Base-by-base conservation (phyloP, 2,329 filamentous ascomycete genomes). In the Aureobasidium mangrovei region DNA sequence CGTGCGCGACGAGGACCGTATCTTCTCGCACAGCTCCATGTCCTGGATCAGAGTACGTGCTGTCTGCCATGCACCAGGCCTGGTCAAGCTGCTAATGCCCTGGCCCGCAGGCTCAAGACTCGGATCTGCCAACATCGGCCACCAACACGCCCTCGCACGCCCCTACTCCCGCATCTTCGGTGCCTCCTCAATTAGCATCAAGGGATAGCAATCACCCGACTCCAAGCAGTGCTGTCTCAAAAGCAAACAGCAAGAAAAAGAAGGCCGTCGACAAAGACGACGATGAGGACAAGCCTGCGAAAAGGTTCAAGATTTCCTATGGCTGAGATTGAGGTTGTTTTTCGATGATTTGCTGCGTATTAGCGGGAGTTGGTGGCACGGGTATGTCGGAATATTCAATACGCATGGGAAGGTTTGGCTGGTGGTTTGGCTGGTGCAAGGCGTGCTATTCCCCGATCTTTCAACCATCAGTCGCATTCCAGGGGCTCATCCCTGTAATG, bases 1-100 rank as follows among this genome's bases (percentile, higher is more conserved):
- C 4, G 74, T 85, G 46, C 77, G 77, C 57, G 87, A 91, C 51
- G 78, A 80, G 61, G 86, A 89, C 66, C 77, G 86, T 59, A 84
- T 91, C 53, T 91, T 91, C 69, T 64, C 61, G 26, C 57, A 63
- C 46, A 67, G 66, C 46, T 65, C 62, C 33, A 64, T 69, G 41
- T 59, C 62, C 9, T 69, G 66, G 66, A 66, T 68, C 60, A 64
- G 60, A 58, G 67, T 68, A 55, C 40, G 62, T 57, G 3, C 5
- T 4, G 29, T 12, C 8, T 38, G n/a, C 38, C 9, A 10, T 43
- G 9, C 28, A 46, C 10, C 29, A 12, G 6, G 10, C 8, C 7
- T 41, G 43, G 26, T 24, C 35, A 39, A 42, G 26, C 31, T n/a
- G 24, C 47, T 56, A 32, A 58, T 43, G 28, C 24, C 4, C 28